Evolutionary conservation across 192 early-diverging fungal genomes (phyloP).

Genomic region (Backusella luteola): DNA sequence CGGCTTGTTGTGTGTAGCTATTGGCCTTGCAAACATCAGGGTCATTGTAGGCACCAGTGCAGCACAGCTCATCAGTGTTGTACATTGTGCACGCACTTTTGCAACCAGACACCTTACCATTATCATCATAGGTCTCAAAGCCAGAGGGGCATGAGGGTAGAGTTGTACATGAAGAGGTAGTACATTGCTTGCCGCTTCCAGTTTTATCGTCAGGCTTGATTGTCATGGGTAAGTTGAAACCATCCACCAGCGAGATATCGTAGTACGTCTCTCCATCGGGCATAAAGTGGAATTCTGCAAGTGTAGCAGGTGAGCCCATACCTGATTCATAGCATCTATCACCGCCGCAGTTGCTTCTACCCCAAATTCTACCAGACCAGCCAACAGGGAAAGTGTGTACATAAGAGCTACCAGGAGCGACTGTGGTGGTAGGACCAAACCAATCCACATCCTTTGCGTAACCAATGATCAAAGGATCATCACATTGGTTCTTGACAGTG

Average conservation of each 20-base stretch:
- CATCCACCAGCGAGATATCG: conserved; percentile 35
- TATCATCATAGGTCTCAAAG: conserved; percentile 17
- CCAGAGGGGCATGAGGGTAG: conserved; percentile 27
- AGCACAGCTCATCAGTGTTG: conserved; percentile 22
- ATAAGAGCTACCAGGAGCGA: conserved; percentile 14
- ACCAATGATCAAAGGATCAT: neutral
- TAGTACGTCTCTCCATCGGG: conserved; percentile 16
- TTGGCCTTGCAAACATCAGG: conserved; percentile 14
- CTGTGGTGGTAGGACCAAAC: conserved; percentile 7
- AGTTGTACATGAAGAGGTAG: conserved; percentile 4
- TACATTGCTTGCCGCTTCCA: conserved; percentile 5
- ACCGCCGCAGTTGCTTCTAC: conserved; percentile 15
- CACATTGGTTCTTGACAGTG: conserved; percentile 25
- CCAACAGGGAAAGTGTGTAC: neutral
- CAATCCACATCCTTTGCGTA: conserved; percentile 18
- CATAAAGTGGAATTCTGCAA: conserved; percentile 34
- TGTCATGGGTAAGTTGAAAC: conserved; percentile 30
- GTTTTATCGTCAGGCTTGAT: conserved; percentile 6
- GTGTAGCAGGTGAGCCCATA: conserved; percentile 26
- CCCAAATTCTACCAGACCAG: conserved; percentile 37
- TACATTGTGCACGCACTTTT: conserved; percentile 25
- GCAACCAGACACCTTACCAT: conserved; percentile 26
- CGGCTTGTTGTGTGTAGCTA: conserved; percentile 16
- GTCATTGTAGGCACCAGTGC: conserved; percentile 21
- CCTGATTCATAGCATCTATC: conserved; percentile 22